These are phyloP conservation scores for Lolium multiflorum DNA, from an alignment of 176 grass and related monocot genomes.

Conservation along the genomic window DNA sequence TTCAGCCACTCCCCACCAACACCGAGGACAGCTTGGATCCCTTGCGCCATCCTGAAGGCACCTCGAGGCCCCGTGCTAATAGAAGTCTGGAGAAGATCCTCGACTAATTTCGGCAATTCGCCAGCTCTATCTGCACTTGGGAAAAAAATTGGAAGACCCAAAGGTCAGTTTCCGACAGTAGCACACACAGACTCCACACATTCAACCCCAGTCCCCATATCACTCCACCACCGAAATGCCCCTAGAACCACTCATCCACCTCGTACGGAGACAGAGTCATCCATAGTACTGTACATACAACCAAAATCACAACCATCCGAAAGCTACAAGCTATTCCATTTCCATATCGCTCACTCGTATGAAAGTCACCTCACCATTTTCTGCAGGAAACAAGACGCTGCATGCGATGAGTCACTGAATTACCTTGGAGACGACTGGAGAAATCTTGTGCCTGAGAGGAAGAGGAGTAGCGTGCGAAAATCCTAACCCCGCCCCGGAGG, in stretches of 20 bases:
- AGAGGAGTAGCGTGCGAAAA: slow-evolving; percentile 73
- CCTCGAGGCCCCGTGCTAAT: slow-evolving; percentile 92
- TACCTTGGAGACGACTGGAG: slow-evolving; percentile 77
- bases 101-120: slow-evolving; percentile 81
- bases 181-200: not conserved
- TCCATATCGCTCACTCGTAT: not conserved
- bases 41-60: slow-evolving; percentile 79
- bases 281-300: not conserved
- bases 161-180: not conserved
- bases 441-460: slow-evolving; percentile 72
- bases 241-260: not conserved
- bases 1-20: slow-evolving; percentile 88
- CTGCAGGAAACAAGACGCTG: not conserved
- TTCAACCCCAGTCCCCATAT: slow-evolving; percentile 3
- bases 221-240: not conserved
- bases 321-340: not conserved
- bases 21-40: slow-evolving; percentile 86
- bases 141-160: not conserved
- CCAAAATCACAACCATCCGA: not conserved
- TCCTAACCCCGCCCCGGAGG: slow-evolving; percentile 21
- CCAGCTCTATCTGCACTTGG: slow-evolving; percentile 68
- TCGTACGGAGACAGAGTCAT: not conserved
- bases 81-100: slow-evolving; percentile 91
- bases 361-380: not conserved
- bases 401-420: not conserved